phyloP scores from a whole-genome alignment of 139 green algal species.

The Chlamydomonas eustigma region DNA sequence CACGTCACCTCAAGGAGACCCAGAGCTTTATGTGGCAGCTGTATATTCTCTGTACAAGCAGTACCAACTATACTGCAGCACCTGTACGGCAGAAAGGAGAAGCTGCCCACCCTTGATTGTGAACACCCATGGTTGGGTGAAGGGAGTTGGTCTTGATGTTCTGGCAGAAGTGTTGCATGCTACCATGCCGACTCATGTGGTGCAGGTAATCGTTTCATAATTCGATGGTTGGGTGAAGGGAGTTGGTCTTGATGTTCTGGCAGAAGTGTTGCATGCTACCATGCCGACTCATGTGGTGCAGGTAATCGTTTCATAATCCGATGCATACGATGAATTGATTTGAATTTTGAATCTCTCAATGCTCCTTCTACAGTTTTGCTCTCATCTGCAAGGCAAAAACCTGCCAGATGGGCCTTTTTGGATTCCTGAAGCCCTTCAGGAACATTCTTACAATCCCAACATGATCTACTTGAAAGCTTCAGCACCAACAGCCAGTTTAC shows the following conservation, averaged over 20 bases:
- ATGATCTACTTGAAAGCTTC: no score
- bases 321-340: no score
- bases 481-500: no score
- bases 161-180: constrained; percentile 45
- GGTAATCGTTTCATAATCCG: constrained; percentile 25
- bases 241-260: constrained; percentile 68
- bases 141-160: constrained; percentile 73
- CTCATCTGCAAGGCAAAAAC: no score
- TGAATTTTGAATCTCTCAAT: no score
- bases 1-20: constrained; percentile 36
- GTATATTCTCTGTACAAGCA: constrained; percentile 44
- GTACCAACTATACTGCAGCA: constrained; percentile 28
- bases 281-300: constrained; percentile 52
- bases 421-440: no score
- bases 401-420: no score
- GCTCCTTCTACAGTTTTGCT: no score
- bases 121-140: constrained; percentile 85
- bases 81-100: constrained; percentile 1
- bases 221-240: constrained; percentile 82
- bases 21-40: constrained; percentile 51
- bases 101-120: constrained; percentile 62
- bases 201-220: constrained; percentile 74
- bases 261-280: constrained; percentile 35
- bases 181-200: constrained; percentile 47
- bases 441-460: no score